These are phyloP conservation scores for Bifiguratus adelaidae DNA, from an alignment of 192 early-diverging fungal genomes.

Conservation along the genomic window DNA sequence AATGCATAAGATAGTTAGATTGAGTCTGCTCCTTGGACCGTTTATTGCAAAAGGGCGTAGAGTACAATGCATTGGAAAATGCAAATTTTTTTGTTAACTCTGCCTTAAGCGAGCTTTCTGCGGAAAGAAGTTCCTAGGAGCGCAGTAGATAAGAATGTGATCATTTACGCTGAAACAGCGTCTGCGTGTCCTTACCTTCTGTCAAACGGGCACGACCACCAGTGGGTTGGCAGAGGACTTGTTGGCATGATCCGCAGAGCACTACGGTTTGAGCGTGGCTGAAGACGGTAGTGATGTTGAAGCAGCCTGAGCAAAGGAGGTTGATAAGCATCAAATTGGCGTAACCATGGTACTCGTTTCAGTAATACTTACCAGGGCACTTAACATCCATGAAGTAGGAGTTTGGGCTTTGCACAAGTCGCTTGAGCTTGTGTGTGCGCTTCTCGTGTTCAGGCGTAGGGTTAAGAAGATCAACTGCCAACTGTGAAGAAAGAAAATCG, in stretches of 20 bases:
- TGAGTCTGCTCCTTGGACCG: too few relatives aligned
- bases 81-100: conserved; percentile 15
- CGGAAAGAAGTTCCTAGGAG: conserved; percentile 21
- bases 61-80: conserved; percentile 1
- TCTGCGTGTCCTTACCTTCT: conserved; percentile 80
- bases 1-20: too few relatives aligned
- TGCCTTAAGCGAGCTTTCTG: conserved; percentile 23
- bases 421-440: conserved; percentile 54
- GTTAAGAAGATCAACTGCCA: conserved; percentile 93
- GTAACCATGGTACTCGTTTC: neutral
- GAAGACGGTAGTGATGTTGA: conserved; percentile 98
- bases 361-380: conserved; percentile 54
- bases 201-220: conserved; percentile 97
- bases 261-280: conserved; percentile 99
- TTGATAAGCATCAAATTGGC: neutral
- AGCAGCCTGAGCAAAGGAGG: conserved; percentile 56
- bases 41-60: too few relatives aligned
- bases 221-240: conserved; percentile 98
- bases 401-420: conserved; percentile 62
- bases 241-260: conserved; percentile 88
- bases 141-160: neutral
- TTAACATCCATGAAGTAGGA: conserved; percentile 99
- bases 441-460: conserved; percentile 67
- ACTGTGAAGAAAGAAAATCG: conserved; percentile 32
- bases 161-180: neutral